Conservation (phyloP, 208 protist genomes). For the Trypanosoma caninum region DNA sequence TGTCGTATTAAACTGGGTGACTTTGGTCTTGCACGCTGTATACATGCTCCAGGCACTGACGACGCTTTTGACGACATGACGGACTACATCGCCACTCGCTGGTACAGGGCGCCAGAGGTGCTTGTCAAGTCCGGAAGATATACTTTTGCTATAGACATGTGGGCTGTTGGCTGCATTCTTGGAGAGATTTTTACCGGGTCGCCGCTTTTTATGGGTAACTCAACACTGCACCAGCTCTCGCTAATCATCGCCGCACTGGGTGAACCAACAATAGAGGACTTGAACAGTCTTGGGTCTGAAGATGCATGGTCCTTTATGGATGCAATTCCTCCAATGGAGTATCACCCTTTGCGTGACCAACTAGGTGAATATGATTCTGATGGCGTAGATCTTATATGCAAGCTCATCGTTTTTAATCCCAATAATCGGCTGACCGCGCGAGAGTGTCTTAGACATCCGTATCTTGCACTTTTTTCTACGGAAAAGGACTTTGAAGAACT, state of each 20-base stretch:
- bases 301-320: slow-evolving; percentile 90
- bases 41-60: slow-evolving; percentile 28
- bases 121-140: slow-evolving; percentile 94
- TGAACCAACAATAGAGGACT: slow-evolving; percentile 79
- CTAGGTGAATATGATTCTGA: slow-evolving; percentile 67
- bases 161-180: slow-evolving; percentile 97
- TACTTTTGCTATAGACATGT: slow-evolving; percentile 98
- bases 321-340: slow-evolving; percentile 44
- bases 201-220: slow-evolving; percentile 94
- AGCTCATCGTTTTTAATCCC: slow-evolving; percentile 90
- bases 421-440: slow-evolving; percentile 71
- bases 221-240: slow-evolving; percentile 95
- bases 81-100: slow-evolving; percentile 96
- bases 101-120: slow-evolving; percentile 98
- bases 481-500: slow-evolving; percentile 46
- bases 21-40: slow-evolving; percentile 97
- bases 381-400: slow-evolving; percentile 81
- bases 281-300: slow-evolving; percentile 85
- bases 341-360: slow-evolving; percentile 52
- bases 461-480: slow-evolving; percentile 69
- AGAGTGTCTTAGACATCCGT: slow-evolving; percentile 88
- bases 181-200: slow-evolving; percentile 92
- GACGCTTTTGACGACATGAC: slow-evolving; percentile 77
- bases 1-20: slow-evolving; percentile 95
- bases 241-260: slow-evolving; percentile 92